Evolutionary conservation across 768 basidiomycete species (phyloP), one percentile per base, ranked within the genome.

Genomic region (Amanita rubescens): DNA sequence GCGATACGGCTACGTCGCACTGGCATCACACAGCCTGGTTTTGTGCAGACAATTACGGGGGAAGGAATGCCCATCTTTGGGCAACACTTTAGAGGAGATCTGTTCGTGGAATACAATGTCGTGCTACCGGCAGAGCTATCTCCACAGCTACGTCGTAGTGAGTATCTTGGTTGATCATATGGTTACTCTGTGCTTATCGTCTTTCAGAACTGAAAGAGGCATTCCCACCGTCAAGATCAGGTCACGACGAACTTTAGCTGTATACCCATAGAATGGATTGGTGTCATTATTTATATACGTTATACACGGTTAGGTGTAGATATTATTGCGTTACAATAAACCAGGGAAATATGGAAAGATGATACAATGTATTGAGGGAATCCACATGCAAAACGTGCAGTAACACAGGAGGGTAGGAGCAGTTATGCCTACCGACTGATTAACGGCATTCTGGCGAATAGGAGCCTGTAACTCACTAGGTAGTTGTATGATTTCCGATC

Each of bases 51-150:
- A 11, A 76, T 98, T 53, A 78, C 84, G 57, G 92, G 80, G 25
- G 92, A 99, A 66, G 96, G 96, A 4, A 92, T 98, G 86, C 87
- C 90, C 1, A 65, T 82, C 34, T 85, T 79, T 62, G 79, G 81
- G 53, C 68, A 74, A 55, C 69, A 72, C 9, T 64, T 69, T n/a
- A 75, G 81, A 57, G 96, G 96, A 14, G 85, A 95, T 65, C 72
- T 99, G 44, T 98, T 82, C 61, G 77, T 99, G 50, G 94, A 97
- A 67, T 99, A 95, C 70, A 90, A 81, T 53, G 90, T 99, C 46
- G 85, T 98, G 15, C 69, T 99, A 51, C 96, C 96, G 3, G 69
- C 78, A 46, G 77, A 85, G 51, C 68, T 99, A 32, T 75, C 84
- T 45, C 62, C 79, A 46, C 78, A 85, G 46, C 80, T 80, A 55